These are phyloP conservation scores for Cytospora leucostoma DNA, from an alignment of 2,329 filamentous ascomycete genomes.

Conservation along the genomic window DNA sequence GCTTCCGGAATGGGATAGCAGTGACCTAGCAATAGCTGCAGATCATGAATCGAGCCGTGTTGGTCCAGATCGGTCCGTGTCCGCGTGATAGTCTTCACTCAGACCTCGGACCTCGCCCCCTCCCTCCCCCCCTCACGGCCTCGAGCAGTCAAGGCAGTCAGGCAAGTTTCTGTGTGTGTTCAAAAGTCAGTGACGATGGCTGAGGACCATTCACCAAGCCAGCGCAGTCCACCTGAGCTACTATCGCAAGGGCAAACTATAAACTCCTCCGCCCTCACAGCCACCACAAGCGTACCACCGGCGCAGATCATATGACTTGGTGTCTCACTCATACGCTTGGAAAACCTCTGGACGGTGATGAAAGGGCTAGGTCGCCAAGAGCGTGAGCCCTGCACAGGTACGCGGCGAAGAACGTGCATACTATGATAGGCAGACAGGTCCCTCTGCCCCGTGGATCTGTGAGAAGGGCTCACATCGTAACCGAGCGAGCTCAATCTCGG, in stretches of 20 bases:
- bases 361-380: not conserved
- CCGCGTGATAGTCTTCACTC: no score
- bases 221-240: no score
- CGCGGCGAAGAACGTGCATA: no score
- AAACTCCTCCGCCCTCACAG: conserved; percentile 16
- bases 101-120: not conserved
- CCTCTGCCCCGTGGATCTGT: no score
- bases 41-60: no score
- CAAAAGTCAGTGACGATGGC: not conserved
- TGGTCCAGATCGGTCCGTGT: no score
- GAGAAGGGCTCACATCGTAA: not conserved
- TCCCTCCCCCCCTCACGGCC: not conserved
- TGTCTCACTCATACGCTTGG: not conserved
- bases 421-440: no score
- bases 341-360: not conserved
- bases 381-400: no score
- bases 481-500: not conserved
- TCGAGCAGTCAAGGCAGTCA: not conserved
- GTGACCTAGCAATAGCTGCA: no score
- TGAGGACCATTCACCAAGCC: no score
- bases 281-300: conserved; percentile 20
- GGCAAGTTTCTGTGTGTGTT: not conserved
- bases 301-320: not conserved
- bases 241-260: not conserved
- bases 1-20: no score